Evolutionary conservation across 352 stramenopile species (phyloP).

Genomic region (Aphanomyces euteiches): DNA sequence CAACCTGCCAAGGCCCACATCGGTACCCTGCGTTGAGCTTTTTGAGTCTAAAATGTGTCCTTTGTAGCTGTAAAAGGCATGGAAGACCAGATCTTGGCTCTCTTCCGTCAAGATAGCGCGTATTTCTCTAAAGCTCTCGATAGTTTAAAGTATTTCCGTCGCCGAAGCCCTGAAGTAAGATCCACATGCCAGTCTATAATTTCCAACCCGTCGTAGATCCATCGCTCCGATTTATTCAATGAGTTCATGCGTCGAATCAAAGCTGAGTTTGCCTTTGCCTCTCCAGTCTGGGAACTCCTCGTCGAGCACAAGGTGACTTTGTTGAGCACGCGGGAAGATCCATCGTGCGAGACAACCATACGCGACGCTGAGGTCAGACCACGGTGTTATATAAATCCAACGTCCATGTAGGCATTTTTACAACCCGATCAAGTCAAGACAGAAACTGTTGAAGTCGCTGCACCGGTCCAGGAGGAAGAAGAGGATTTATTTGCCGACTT

Average conservation of each 20-base stretch:
- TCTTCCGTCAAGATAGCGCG: conserved; percentile 45
- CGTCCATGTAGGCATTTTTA: conserved; percentile 42
- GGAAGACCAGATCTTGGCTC: conserved; percentile 60
- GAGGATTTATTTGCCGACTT: conserved; percentile 83
- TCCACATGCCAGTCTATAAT: background rate
- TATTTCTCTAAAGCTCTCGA: conserved; percentile 69
- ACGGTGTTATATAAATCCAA: background rate
- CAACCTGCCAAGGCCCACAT: conserved; percentile 36
- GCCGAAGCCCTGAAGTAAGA: conserved; percentile 40
- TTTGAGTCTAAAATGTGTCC: conserved; percentile 32
- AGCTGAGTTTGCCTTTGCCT: conserved; percentile 39
- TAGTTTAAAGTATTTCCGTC: conserved; percentile 65
- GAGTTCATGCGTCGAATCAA: conserved; percentile 62
- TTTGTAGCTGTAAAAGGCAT: conserved; percentile 57
- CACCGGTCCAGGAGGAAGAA: conserved; percentile 54
- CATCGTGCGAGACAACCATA: conserved; percentile 45
- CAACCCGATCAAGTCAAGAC: conserved; percentile 38
- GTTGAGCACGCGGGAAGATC: conserved; percentile 54
- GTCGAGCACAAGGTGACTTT: conserved; percentile 58
- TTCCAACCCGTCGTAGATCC: conserved; percentile 41
- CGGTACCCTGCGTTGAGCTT: conserved; percentile 7
- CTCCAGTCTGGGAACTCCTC: conserved; percentile 43
- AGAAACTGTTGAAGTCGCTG: conserved; percentile 41
- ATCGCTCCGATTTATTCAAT: conserved; percentile 74
- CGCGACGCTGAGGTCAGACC: conserved; percentile 38